Base-by-base conservation (phyloP, 2,329 filamentous ascomycete genomes). In the Phyllosticta paracitricarpa region DNA sequence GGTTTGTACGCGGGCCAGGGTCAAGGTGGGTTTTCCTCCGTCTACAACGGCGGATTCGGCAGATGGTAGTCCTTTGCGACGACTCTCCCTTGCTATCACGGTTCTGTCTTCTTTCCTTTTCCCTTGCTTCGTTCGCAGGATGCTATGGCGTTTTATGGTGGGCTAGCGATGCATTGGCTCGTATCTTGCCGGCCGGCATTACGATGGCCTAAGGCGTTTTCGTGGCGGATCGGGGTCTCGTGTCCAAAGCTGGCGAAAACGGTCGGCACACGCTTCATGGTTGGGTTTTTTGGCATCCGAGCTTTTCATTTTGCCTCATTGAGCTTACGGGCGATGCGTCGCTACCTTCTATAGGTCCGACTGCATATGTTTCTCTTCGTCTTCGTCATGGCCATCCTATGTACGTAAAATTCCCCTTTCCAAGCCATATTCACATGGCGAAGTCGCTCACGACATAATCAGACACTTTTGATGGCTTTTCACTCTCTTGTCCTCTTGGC, bases 1-100 rank as follows among this genome's bases (percentile, higher is more conserved):
- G 89, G 89, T 77, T 83, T 94, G 77, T 96, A 94, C 80, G 88
- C 88, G 79, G 89, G 89, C 79, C 88, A 96, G 78, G 81, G 82
- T 75, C 82, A 83, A 93, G 91, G 91, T 94, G 91, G 90, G 88
- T 96, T 95, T 85, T 91, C 89, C 68, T 79, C 80, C 77, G 88
- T 96, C 83, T 96, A 96, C 76, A 79, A 79, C 63, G 68, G 71
- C 66, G 71, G 57, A 40, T 60, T 58, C 55, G 53, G 72, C 67
- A 68, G 72, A 66, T 74, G 73, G 72, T 74, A 72, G 71, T 67
- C 61, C 59, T 70, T 70, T 55, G 59, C 66, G 71, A 67, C 53
- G 33, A 54, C 57, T 51, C 51, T 56, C 57, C 69, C 68, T 59
- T 68, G 68, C 66, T 65, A 67, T 66, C 56, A 65, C 68, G 62